phyloP scores from a whole-genome alignment of 495 filamentous ascomycete species.

The Venustampulla echinocandica region DNA sequence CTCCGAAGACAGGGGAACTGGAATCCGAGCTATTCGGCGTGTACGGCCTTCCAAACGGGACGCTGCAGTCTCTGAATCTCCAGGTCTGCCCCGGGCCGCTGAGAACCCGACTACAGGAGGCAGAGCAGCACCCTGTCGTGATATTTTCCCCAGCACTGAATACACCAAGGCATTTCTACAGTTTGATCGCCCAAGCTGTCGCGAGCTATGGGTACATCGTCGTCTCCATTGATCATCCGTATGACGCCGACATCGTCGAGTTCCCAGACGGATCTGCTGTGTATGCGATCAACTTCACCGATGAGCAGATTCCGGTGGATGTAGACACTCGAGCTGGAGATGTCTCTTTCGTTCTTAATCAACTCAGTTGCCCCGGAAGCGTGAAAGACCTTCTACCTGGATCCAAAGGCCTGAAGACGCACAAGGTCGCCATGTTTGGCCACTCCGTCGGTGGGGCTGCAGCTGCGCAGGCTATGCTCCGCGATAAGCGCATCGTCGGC shows the following conservation, averaged over 20 bases:
- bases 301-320: constrained; percentile 3
- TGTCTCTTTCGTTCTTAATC: constrained; percentile 29
- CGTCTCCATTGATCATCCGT: constrained; percentile 40
- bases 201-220: constrained; percentile 43
- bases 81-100: neutral
- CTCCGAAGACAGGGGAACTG: neutral
- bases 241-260: constrained; percentile 38
- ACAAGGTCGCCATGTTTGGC: constrained; percentile 34
- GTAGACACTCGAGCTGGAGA: constrained; percentile 29
- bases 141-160: constrained; percentile 34
- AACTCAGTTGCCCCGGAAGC: constrained; percentile 21
- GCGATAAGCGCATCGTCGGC: constrained; percentile 33
- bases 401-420: constrained; percentile 13
- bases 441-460: constrained; percentile 50
- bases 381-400: constrained; percentile 13
- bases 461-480: constrained; percentile 31
- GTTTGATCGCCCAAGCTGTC: constrained; percentile 32
- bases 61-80: neutral
- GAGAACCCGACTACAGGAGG: neutral
- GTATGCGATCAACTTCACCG: constrained; percentile 2
- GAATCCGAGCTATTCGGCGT: neutral
- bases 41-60: neutral
- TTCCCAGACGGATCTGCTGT: constrained; percentile 32
- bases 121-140: constrained; percentile 20
- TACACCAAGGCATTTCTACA: constrained; percentile 33